These are phyloP conservation scores for Nevesoporus exiguus DNA, from an alignment of 768 basidiomycete genomes.

Conservation along the genomic window DNA sequence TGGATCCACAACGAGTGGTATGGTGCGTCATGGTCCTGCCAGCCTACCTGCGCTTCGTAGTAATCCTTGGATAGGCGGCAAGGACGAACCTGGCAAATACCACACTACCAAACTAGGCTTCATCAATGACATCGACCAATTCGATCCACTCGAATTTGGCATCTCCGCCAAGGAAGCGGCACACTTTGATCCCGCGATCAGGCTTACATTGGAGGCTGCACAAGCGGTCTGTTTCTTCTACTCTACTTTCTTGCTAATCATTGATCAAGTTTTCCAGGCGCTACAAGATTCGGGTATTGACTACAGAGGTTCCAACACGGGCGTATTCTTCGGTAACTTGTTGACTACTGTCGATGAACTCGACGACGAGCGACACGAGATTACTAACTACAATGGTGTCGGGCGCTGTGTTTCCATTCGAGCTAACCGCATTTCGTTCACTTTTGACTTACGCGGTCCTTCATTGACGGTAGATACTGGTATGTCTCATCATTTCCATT, in stretches of 20 bases:
- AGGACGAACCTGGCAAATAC: constrained; percentile 33
- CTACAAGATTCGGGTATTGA: constrained; percentile 48
- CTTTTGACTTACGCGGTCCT: constrained; percentile 41
- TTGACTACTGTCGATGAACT: constrained; percentile 28
- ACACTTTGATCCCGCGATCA: constrained; percentile 31
- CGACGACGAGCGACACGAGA: constrained; percentile 27
- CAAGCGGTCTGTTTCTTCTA: constrained; percentile 19
- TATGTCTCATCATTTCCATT: not conserved
- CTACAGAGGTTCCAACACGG: constrained; percentile 41
- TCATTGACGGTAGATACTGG: constrained; percentile 44
- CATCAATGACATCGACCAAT: constrained; percentile 31
- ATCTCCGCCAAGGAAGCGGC: constrained; percentile 31
- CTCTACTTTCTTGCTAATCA: not conserved
- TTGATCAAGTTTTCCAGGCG: constrained; percentile 14
- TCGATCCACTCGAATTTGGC: constrained; percentile 34
- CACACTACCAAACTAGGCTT: constrained; percentile 30
- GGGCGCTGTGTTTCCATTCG: constrained; percentile 31
- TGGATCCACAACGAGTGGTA: constrained; percentile 33
- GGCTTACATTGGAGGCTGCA: constrained; percentile 30
- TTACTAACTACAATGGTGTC: constrained; percentile 28
- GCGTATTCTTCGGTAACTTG: constrained; percentile 38
- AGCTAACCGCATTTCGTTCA: constrained; percentile 34
- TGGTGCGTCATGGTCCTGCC: constrained; percentile 16
- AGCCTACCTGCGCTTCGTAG: not conserved
- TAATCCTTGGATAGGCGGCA: constrained; percentile 17